phyloP scores from a whole-genome alignment of 257 asterid genomes.

The Petunia axillaris region DNA sequence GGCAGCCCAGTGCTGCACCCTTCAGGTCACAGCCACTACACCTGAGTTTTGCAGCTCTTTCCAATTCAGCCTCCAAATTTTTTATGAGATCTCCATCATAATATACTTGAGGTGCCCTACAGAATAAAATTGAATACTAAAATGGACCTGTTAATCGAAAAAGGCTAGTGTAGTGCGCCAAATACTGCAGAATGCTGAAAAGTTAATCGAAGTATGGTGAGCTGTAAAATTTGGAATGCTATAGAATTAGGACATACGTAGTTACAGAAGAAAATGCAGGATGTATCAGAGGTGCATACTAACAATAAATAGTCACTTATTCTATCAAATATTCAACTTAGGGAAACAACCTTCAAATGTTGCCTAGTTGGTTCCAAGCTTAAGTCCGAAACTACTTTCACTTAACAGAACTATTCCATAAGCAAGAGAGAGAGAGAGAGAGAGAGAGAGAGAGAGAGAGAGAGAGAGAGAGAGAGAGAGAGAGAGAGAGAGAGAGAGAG shows the following conservation, averaged over 20 bases:
- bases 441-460: background rate
- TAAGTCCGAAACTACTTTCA: background rate
- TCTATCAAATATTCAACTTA: background rate
- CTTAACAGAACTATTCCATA: background rate
- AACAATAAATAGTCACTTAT: background rate
- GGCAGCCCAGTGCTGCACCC: conserved; percentile 98
- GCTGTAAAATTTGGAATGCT: background rate
- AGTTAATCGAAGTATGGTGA: background rate
- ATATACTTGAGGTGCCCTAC: conserved; percentile 89
- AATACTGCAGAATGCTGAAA: background rate
- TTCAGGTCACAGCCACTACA: conserved; percentile 84
- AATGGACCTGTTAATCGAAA: background rate
- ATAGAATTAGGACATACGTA: background rate
- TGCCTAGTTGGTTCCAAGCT: background rate
- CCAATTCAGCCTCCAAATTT: conserved; percentile 84
- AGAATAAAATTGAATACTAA: background rate
- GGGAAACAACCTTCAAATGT: background rate
- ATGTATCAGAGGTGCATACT: background rate
- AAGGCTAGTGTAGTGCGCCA: background rate
- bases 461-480: no score
- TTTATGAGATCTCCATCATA: conserved; percentile 64
- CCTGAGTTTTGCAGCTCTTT: conserved; percentile 90
- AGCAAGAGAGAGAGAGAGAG: background rate
- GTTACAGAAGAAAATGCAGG: background rate
- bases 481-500: background rate